Conservation (phyloP, 192 early-diverging fungal species). For the Podila minutissima region DNA sequence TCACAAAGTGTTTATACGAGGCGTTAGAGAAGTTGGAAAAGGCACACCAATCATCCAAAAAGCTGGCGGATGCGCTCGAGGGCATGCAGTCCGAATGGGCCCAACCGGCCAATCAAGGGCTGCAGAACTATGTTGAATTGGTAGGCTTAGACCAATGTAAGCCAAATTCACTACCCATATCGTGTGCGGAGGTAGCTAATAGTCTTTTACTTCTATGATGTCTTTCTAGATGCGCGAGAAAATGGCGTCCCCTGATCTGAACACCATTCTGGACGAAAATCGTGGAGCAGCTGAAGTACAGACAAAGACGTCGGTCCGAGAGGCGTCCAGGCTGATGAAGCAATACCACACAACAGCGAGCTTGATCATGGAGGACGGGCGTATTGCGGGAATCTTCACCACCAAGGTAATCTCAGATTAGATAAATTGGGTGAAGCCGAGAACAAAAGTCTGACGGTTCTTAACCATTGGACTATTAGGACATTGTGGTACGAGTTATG, state of each 20-base stretch:
- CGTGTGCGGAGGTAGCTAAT: not conserved
- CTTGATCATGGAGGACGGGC: slow-evolving; percentile 70
- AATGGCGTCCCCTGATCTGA: slow-evolving; percentile 90
- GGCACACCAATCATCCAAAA: slow-evolving; percentile 76
- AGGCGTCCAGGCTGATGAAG: slow-evolving; percentile 74
- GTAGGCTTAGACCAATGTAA: not conserved
- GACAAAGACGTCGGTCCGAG: slow-evolving; percentile 67
- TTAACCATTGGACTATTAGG: slow-evolving; percentile 16
- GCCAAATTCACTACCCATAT: too few species aligned
- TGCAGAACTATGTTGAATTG: slow-evolving; percentile 29
- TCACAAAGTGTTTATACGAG: slow-evolving; percentile 84
- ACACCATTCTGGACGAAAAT: slow-evolving; percentile 72
- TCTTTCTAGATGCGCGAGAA: slow-evolving; percentile 66
- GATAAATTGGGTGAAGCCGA: too few species aligned
- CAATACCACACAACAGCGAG: slow-evolving; percentile 72
- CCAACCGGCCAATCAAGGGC: slow-evolving; percentile 58
- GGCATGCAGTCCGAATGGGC: slow-evolving; percentile 81
- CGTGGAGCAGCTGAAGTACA: slow-evolving; percentile 64
- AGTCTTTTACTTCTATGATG: not conserved
- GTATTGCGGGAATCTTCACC: slow-evolving; percentile 79
- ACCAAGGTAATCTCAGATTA: slow-evolving; percentile 18
- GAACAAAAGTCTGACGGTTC: too few species aligned
- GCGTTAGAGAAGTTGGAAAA: slow-evolving; percentile 84
- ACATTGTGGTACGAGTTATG: slow-evolving; percentile 82
- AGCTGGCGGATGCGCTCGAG: slow-evolving; percentile 78